A percentile compares a stretch with the other conserved stretches of the same genome.
Evolutionary conservation across 225 moss, liverwort and hornwort genomes (phyloP).

Genomic region (Neckera pumila): DNA sequence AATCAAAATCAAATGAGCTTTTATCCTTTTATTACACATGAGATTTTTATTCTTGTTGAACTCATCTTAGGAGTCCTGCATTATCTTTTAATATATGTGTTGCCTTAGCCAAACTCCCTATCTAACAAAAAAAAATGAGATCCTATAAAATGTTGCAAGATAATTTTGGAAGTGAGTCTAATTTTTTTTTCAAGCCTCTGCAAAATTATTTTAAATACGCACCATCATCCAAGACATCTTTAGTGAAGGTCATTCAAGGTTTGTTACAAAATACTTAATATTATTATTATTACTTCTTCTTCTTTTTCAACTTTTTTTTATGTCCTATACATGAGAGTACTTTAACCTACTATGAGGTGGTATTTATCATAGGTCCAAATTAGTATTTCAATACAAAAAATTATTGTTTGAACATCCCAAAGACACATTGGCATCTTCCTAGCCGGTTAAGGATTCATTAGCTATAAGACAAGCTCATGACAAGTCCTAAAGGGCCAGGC

Average conservation of each 20-base stretch:
- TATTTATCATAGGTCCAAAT: rapidly evolving
- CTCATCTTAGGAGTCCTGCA: rapidly evolving
- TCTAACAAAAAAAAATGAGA: not conserved
- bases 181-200: not conserved
- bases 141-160: rapidly evolving
- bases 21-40: rapidly evolving
- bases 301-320: not conserved
- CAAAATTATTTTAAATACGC: not conserved
- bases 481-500: rapidly evolving
- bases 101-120: rapidly evolving
- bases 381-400: not conserved
- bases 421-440: rapidly evolving
- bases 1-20: not conserved
- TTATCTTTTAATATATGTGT: not conserved
- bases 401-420: not conserved
- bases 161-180: rapidly evolving
- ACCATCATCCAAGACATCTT: not conserved
- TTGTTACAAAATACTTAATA: not conserved
- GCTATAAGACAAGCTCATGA: rapidly evolving
- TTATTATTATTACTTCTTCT: too few species aligned
- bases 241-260: not conserved
- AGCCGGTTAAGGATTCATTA: rapidly evolving
- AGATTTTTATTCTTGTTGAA: rapidly evolving
- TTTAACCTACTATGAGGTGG: too few species aligned
- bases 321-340: rapidly evolving